Base-by-base conservation (phyloP, 768 basidiomycete genomes). In the Pulveroboletus sp. region DNA sequence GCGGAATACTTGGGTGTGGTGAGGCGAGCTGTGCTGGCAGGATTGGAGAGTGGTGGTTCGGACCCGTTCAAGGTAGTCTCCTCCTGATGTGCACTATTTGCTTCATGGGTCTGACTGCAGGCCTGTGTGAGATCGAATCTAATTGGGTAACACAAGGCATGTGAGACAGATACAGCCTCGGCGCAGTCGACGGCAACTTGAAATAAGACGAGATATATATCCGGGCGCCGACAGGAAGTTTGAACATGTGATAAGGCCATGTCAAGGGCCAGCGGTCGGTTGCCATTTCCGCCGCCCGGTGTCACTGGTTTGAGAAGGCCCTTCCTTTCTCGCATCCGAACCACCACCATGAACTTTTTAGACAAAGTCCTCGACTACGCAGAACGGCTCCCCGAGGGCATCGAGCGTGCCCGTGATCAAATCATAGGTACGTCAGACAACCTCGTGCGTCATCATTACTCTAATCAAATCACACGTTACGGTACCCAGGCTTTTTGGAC, bases 1-100 rank as follows among this genome's bases (percentile, higher is more conserved):
- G 77, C 75, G 8, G 85, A 85, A 49, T 95, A 97, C 63, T 69
- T 97, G 29, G 77, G 76, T 1, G 81, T 81, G 7, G 82, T 97
- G 16, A 72, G 87, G 40, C 78, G 80, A 52, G 87, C 86, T 2
- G 74, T 88, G 19, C 61, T 97, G 57, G 83, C 76, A 14, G 82
- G 84, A 2, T 53, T 95, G 59, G 85, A 90, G 60, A 69, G 72
- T 20, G 88, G 87, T 9, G 86, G 87, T 2, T 87, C 86, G 2
- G 88, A 89, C 73, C 84, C 87, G 10, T 87, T 89, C 63, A 72
- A 78, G 57, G 66, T 78, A 27, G 39, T 74, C 13, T 51, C 55
- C 39, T 62, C 51, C 14, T 68, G 47, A 64, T 42, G 5, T 25
- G 2, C 34, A 39, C 25, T 10, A 8, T 41, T n/a, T 17, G 14